phyloP scores from a whole-genome alignment of 2,329 filamentous ascomycete species.

The Bisporella sp. region DNA sequence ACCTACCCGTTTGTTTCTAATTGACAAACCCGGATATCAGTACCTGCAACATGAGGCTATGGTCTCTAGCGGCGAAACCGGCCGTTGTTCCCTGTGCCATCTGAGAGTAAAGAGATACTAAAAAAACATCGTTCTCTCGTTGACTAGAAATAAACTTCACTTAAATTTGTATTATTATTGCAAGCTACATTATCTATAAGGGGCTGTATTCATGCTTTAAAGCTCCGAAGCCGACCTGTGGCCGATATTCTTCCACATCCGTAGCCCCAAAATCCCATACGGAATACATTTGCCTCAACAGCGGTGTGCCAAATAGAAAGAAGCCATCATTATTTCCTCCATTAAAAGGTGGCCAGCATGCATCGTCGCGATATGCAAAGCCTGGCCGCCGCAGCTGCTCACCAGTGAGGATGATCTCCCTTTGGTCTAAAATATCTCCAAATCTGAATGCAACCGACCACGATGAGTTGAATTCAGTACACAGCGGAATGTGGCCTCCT shows the following conservation, averaged over 20 bases:
- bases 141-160: not conserved
- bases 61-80: no score
- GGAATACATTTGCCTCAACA: not conserved
- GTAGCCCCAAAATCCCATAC: not conserved
- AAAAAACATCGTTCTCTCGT: not conserved
- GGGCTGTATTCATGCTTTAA: not conserved
- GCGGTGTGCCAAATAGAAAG: not conserved
- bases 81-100: no score
- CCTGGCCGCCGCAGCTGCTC: not conserved
- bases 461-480: not conserved
- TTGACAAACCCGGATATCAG: no score
- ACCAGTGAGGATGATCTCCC: not conserved
- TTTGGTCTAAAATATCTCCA: not conserved
- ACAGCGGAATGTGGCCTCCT: not conserved
- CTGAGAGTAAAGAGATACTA: not conserved
- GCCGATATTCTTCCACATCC: not conserved
- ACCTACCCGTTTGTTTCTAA: no score
- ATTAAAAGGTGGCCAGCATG: not conserved
- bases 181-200: not conserved
- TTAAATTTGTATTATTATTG: not conserved
- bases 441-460: slow-evolving; percentile 2
- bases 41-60: no score
- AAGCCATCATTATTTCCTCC: not conserved
- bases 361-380: not conserved
- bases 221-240: not conserved